Evolutionary conservation across 305 asterid genomes (phyloP).

Genomic region (Fraxinus sp.): DNA sequence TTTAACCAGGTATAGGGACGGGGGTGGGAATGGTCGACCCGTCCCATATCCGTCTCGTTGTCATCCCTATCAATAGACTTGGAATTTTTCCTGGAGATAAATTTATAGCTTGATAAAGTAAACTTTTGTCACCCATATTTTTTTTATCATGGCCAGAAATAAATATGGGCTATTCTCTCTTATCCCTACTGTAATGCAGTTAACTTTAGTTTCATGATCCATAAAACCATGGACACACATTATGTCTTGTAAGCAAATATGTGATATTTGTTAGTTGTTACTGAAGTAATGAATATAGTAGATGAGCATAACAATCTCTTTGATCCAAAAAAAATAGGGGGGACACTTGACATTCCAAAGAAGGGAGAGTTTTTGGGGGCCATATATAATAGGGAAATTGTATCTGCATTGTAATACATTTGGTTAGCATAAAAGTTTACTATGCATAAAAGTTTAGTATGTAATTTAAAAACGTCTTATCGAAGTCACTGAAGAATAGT

Average conservation of each 20-base stretch:
- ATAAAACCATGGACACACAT: not conserved
- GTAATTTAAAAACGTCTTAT: not conserved
- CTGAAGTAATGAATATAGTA: not conserved
- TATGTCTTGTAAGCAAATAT: not conserved
- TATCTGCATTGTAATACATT: not conserved
- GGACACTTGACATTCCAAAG: not conserved
- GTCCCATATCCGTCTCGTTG: too few species aligned
- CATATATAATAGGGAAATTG: not conserved
- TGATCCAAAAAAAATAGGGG: not conserved
- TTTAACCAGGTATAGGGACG: too few species aligned
- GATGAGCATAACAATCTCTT: not conserved
- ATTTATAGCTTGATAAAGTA: not conserved
- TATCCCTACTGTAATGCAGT: not conserved
- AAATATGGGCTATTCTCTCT: not conserved
- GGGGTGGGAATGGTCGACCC: too few species aligned
- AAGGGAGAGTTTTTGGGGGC: not conserved
- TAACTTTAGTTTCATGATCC: conserved; percentile 1
- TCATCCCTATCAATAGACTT: not conserved
- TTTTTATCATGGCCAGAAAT: not conserved
- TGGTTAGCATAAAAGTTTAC: not conserved
- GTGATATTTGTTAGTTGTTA: not conserved
- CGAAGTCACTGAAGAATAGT: not conserved
- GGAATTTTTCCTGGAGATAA: not conserved
- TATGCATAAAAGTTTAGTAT: not conserved
- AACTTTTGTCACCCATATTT: not conserved